These are phyloP conservation scores for Yamadazyma sp. DNA, from an alignment of 1,139 yeast species.

Conservation along the genomic window DNA sequence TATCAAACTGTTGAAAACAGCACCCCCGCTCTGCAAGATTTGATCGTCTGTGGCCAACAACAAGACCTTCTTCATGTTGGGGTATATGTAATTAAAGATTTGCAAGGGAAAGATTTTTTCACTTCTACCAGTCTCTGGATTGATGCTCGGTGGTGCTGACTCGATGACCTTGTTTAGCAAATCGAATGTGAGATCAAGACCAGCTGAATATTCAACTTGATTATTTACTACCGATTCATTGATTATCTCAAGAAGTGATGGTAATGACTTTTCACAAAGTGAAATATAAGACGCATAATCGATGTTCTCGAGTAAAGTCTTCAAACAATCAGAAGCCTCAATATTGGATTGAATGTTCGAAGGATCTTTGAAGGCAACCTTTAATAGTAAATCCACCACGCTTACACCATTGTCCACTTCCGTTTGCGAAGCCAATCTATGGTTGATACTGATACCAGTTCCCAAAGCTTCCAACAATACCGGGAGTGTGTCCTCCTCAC, in stretches of 20 bases:
- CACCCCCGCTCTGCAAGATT: conserved; percentile 75
- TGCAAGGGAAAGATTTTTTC: conserved; percentile 45
- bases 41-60: conserved; percentile 70
- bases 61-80: conserved; percentile 52
- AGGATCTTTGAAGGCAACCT: conserved; percentile 71
- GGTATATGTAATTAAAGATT: conserved; percentile 52
- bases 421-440: conserved; percentile 34
- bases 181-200: conserved; percentile 66
- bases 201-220: conserved; percentile 51
- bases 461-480: conserved; percentile 71
- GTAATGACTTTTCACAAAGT: conserved; percentile 54
- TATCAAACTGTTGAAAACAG: conserved; percentile 65
- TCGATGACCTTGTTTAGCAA: conserved; percentile 59
- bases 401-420: conserved; percentile 10
- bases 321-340: conserved; percentile 62
- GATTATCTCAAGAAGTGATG: conserved; percentile 45
- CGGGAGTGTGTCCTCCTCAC: conserved; percentile 82
- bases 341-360: conserved; percentile 69
- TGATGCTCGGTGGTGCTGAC: conserved; percentile 22
- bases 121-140: conserved; percentile 19
- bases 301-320: conserved; percentile 53
- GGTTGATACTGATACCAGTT: conserved; percentile 49
- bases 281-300: conserved; percentile 43
- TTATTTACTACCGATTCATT: conserved; percentile 18
- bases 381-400: conserved; percentile 56